Evolutionary conservation across 495 filamentous ascomycete species (phyloP).

Genomic region (Coniosporium apollinis): DNA sequence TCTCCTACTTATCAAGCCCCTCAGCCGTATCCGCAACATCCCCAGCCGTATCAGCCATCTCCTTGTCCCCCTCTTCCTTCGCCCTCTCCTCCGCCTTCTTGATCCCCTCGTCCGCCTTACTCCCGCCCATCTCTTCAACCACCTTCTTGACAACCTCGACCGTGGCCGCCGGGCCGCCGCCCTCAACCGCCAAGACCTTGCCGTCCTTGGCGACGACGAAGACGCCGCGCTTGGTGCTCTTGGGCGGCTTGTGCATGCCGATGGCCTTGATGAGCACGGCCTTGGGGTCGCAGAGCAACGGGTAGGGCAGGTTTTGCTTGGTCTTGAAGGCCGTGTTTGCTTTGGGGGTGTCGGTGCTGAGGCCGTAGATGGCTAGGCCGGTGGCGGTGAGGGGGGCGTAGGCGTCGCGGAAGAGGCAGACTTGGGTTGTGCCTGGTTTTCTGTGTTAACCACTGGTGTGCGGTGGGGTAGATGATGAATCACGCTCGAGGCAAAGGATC

Average conservation of each 20-base stretch:
- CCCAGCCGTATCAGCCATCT: slow-evolving; percentile 14
- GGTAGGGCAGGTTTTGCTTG: slow-evolving; percentile 76
- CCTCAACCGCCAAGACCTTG: slow-evolving; percentile 44
- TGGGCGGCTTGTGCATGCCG: slow-evolving; percentile 22
- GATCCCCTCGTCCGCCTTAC: slow-evolving; percentile 12
- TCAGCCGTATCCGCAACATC: slow-evolving; percentile 23
- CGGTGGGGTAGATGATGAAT: slow-evolving; percentile 3
- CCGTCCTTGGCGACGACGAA: slow-evolving; percentile 69
- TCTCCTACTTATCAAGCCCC: slow-evolving; percentile 13
- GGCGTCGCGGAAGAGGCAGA: slow-evolving; percentile 76
- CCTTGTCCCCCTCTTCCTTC: slow-evolving; percentile 8
- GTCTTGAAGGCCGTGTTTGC: slow-evolving; percentile 80
- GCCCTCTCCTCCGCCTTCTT: slow-evolving; percentile 15
- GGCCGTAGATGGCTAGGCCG: slow-evolving; percentile 73
- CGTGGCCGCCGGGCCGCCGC: slow-evolving; percentile 43
- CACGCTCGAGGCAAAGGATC: background rate
- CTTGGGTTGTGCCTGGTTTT: slow-evolving; percentile 80
- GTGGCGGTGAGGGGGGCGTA: slow-evolving; percentile 59
- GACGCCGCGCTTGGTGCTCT: slow-evolving; percentile 63
- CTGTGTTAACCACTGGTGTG: no score
- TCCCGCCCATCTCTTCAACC: slow-evolving; percentile 20
- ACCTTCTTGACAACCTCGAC: slow-evolving; percentile 38
- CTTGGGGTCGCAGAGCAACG: slow-evolving; percentile 67
- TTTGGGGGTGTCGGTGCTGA: slow-evolving; percentile 73
- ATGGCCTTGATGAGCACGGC: slow-evolving; percentile 39